These are phyloP conservation scores for Talaromyces atroroseus DNA, from an alignment of 2,329 filamentous ascomycete species.

Conservation along the genomic window DNA sequence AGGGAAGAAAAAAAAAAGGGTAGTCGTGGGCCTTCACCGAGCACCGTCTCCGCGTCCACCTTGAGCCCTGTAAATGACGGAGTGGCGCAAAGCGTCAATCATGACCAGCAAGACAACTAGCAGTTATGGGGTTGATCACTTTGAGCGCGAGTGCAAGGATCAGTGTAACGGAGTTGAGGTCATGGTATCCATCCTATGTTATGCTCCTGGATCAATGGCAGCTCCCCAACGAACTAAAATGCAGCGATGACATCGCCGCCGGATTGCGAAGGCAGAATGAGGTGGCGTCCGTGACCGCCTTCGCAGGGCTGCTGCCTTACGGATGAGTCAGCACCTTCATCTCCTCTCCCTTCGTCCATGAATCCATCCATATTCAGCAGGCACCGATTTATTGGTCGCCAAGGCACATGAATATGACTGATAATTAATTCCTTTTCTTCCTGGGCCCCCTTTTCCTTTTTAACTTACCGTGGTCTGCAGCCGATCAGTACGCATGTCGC, in stretches of 20 bases:
- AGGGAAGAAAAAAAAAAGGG: neutral
- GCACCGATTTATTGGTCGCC: too few species aligned
- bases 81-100: neutral
- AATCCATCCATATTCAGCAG: too few species aligned
- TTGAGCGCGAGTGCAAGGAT: neutral
- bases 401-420: too few species aligned
- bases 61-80: neutral
- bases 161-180: neutral
- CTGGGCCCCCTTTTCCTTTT: neutral
- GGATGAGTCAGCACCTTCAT: neutral
- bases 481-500: neutral
- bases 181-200: neutral
- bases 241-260: slow-evolving; percentile 4
- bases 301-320: slow-evolving; percentile 5
- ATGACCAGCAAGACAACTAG: neutral
- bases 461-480: neutral
- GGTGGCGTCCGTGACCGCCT: slow-evolving; percentile 11
- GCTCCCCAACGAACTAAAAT: too few species aligned
- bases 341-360: neutral
- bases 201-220: neutral
- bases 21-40: neutral
- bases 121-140: neutral
- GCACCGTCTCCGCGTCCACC: neutral
- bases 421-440: too few species aligned
- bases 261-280: slow-evolving; percentile 8